Conservation (phyloP, 78 protist genomes). For the Corallochytrium limacisporum region DNA sequence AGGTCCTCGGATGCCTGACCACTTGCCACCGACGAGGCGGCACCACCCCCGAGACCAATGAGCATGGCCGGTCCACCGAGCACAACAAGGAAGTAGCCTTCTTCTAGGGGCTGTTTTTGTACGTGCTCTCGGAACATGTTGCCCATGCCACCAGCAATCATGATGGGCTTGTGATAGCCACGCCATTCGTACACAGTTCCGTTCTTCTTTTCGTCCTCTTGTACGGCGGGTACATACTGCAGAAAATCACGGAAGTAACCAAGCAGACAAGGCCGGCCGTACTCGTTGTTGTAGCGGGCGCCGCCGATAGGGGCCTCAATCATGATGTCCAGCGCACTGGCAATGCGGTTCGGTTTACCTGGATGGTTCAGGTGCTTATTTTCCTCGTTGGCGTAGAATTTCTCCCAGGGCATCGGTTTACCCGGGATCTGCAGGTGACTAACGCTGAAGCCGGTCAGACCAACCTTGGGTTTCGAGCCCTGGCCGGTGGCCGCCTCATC, state of each 20-base stretch:
- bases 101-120: conserved; percentile 29
- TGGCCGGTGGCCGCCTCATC: conserved; percentile 74
- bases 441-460: conserved; percentile 57
- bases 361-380: not conserved
- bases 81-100: conserved; percentile 61
- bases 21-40: conserved; percentile 62
- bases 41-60: conserved; percentile 83
- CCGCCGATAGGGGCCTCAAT: conserved; percentile 78
- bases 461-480: conserved; percentile 66
- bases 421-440: conserved; percentile 70
- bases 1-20: conserved; percentile 18
- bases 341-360: conserved; percentile 18
- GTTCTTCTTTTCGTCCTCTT: not conserved
- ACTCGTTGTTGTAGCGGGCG: conserved; percentile 76
- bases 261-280: conserved; percentile 68
- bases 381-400: not conserved
- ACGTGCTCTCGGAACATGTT: conserved; percentile 36
- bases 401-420: conserved; percentile 64
- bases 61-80: conserved; percentile 89
- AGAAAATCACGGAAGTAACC: conserved; percentile 64
- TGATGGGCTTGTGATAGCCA: conserved; percentile 73
- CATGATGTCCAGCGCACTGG: conserved; percentile 61
- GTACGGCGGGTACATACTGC: not conserved
- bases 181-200: conserved; percentile 34
- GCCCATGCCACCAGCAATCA: conserved; percentile 88